Percentiles rank a stretch among this genome's conserved stretches.
phyloP scores from a whole-genome alignment of 164 flowering plant genomes.

The Protea cynaroides region DNA sequence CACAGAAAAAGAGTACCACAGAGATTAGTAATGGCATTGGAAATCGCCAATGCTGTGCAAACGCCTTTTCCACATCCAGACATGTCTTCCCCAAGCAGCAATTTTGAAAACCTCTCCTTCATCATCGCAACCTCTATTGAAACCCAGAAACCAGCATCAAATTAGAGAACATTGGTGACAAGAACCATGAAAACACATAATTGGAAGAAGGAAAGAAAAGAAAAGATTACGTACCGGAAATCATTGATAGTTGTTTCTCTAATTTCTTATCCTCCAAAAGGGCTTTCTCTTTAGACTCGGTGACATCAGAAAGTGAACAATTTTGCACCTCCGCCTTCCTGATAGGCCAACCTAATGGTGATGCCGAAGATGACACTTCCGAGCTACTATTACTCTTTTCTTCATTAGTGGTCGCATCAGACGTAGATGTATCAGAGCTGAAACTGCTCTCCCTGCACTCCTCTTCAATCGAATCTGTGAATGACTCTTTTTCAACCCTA shows the following conservation, averaged over 20 bases:
- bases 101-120: slow-evolving; percentile 89
- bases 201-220: not conserved
- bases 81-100: slow-evolving; percentile 98
- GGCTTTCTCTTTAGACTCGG: slow-evolving; percentile 17
- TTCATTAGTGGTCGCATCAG: slow-evolving; percentile 38
- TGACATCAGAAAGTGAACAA: slow-evolving; percentile 14
- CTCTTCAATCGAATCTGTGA: not conserved
- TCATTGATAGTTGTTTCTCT: slow-evolving; percentile 26
- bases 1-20: slow-evolving; percentile 45
- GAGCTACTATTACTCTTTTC: slow-evolving; percentile 47
- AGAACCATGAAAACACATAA: not conserved
- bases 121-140: slow-evolving; percentile 69
- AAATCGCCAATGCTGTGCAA: slow-evolving; percentile 73
- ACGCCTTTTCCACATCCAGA: slow-evolving; percentile 95
- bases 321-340: slow-evolving; percentile 31
- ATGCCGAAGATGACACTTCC: slow-evolving; percentile 31
- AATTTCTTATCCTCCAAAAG: slow-evolving; percentile 23
- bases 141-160: slow-evolving; percentile 7
- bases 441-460: slow-evolving; percentile 11
- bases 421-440: slow-evolving; percentile 30
- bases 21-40: slow-evolving; percentile 88
- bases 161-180: not conserved
- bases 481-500: slow-evolving; percentile 4
- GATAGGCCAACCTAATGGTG: slow-evolving; percentile 62
- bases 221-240: slow-evolving; percentile 23